phyloP scores from a whole-genome alignment of 192 early-diverging fungal genomes.

The Backusella morwellensis region DNA sequence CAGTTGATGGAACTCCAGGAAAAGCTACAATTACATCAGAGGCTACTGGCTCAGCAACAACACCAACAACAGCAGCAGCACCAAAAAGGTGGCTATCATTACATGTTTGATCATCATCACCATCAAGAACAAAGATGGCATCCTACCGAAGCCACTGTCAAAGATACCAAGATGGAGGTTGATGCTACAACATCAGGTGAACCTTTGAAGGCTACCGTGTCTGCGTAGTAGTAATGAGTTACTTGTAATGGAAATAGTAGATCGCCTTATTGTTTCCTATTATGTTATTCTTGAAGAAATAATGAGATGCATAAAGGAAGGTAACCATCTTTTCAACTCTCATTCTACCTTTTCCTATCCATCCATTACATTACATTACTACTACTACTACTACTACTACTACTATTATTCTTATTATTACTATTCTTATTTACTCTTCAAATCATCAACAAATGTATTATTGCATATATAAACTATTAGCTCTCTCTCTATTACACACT shows the following conservation, averaged over 20 bases:
- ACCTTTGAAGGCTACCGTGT: slow-evolving; percentile 6
- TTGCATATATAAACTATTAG: not conserved
- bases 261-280: not conserved
- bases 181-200: slow-evolving; percentile 4
- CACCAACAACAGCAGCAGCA: not conserved
- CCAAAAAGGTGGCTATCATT: not conserved
- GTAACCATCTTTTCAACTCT: not conserved
- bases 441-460: not conserved
- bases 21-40: slow-evolving; percentile 6
- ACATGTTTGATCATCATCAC: slow-evolving; percentile 8
- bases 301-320: too few relatives aligned
- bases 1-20: slow-evolving; percentile 11
- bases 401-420: not conserved
- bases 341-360: not conserved
- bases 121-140: not conserved
- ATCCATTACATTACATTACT: not conserved
- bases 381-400: too few relatives aligned
- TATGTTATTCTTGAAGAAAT: too few relatives aligned
- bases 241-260: not conserved
- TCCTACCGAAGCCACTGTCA: not conserved
- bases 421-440: not conserved
- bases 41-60: not conserved
- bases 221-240: not conserved
- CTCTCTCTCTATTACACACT: not conserved
- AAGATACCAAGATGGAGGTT: slow-evolving; percentile 7